Conservation (phyloP, 192 early-diverging fungal species). For the Spizellomyces sp. region DNA sequence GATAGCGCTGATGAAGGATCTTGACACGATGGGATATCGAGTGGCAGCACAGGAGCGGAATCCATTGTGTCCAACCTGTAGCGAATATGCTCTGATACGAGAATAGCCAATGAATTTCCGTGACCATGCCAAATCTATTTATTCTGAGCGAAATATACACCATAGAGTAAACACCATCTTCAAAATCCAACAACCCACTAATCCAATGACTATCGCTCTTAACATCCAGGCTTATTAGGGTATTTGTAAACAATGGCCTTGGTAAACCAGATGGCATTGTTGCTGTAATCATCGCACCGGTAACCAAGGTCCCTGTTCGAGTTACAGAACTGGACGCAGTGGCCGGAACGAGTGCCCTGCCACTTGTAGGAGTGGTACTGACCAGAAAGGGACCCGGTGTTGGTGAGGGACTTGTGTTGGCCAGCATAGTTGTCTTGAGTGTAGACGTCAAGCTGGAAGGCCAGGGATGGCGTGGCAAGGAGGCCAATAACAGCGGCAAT, state of each 20-base stretch:
- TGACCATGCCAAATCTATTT: no score
- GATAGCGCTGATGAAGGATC: background rate
- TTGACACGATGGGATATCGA: constrained; percentile 4
- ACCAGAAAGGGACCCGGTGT: background rate
- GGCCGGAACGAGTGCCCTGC: background rate
- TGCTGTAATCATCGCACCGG: background rate
- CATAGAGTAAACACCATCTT: no score
- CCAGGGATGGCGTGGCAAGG: background rate
- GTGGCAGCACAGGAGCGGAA: constrained; percentile 7
- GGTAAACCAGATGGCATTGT: constrained; percentile 1
- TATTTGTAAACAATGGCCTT: constrained; percentile 2
- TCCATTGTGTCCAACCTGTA: background rate
- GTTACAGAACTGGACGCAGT: background rate
- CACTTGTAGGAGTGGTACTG: background rate
- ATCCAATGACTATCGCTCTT: background rate
- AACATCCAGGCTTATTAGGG: background rate
- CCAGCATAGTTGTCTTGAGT: background rate
- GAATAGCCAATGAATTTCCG: background rate
- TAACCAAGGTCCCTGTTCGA: background rate
- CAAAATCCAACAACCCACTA: no score
- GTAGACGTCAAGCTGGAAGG: background rate
- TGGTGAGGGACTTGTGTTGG: background rate
- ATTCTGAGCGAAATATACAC: no score
- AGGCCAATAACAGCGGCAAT: background rate
- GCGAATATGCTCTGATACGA: background rate